Percentiles rank a stretch among this genome's conserved stretches.
These are phyloP conservation scores for Neofusicoccum umdonicola DNA, from an alignment of 2,329 filamentous ascomycete genomes.

Conservation along the genomic window DNA sequence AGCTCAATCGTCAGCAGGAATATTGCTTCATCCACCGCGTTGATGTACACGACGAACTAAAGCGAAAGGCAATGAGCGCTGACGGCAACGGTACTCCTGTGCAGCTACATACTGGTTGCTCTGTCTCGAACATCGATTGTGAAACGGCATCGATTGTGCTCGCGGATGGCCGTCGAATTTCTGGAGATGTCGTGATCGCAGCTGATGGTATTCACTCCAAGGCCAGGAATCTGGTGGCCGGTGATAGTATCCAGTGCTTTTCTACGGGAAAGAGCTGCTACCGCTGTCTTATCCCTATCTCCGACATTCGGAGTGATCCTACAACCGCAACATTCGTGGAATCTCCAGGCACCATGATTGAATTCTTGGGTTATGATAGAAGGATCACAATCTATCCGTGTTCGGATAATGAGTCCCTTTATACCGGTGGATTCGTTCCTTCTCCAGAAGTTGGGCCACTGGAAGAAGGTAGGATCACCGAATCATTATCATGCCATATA, in stretches of 20 bases:
- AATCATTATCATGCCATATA: no score
- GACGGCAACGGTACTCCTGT: constrained; percentile 37
- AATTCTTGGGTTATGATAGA: constrained; percentile 44
- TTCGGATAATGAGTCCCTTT: constrained; percentile 45
- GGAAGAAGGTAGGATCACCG: background rate
- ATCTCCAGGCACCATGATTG: constrained; percentile 40
- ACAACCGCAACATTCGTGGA: constrained; percentile 39
- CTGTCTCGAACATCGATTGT: constrained; percentile 45
- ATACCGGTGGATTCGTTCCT: constrained; percentile 31
- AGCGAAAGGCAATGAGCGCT: constrained; percentile 26
- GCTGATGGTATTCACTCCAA: constrained; percentile 52
- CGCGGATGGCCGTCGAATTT: constrained; percentile 43
- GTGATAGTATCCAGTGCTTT: constrained; percentile 37
- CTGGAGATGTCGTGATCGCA: constrained; percentile 53
- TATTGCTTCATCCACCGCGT: constrained; percentile 50
- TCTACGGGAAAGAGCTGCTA: constrained; percentile 57
- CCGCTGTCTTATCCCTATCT: constrained; percentile 53
- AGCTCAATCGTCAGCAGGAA: background rate
- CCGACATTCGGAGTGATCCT: constrained; percentile 41
- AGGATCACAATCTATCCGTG: constrained; percentile 51
- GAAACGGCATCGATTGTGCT: constrained; percentile 44
- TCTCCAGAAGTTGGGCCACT: background rate
- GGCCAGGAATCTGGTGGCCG: constrained; percentile 29
- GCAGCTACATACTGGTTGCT: constrained; percentile 41
- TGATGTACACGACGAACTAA: constrained; percentile 53